Evolutionary conservation across 2,329 filamentous ascomycete species (phyloP).

Genomic region (Colletotrichum echinochloae): DNA sequence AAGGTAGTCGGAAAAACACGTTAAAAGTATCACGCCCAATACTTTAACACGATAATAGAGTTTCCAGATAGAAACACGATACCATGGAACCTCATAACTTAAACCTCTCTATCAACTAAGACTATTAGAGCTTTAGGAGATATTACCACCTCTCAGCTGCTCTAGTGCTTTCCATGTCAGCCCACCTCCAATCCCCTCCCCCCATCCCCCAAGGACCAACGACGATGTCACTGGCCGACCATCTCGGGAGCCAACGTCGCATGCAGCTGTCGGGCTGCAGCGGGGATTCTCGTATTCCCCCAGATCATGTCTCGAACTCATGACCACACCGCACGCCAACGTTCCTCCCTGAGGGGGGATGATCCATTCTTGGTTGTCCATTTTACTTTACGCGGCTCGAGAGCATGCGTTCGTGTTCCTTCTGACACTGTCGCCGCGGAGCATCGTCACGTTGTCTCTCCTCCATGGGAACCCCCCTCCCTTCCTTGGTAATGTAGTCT

Average conservation of each 20-base stretch:
- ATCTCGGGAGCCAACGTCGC: slow-evolving; percentile 12
- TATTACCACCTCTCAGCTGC: no score
- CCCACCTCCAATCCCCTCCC: neutral
- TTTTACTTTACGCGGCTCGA: neutral
- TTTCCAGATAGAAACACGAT: no score
- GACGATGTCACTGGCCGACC: slow-evolving; percentile 5
- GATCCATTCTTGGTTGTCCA: neutral
- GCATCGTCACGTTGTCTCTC: slow-evolving; percentile 14
- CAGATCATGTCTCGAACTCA: slow-evolving; percentile 1
- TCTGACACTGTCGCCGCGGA: neutral
- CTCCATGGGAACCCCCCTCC: no score
- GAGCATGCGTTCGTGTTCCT: slow-evolving; percentile 18
- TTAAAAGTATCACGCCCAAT: no score
- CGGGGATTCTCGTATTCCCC: slow-evolving; percentile 34
- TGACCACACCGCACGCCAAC: neutral
- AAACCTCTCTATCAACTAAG: no score
- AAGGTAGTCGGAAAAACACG: no score
- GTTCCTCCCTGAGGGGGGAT: neutral
- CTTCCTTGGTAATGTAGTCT: neutral
- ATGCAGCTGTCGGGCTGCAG: slow-evolving; percentile 23
- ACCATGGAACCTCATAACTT: no score
- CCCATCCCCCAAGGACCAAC: neutral
- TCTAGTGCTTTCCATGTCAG: slow-evolving; percentile 10
- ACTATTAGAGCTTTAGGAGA: no score
- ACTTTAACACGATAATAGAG: no score